phyloP scores from a whole-genome alignment of 208 protist species.

The Acanthamoeba lenticulata region DNA sequence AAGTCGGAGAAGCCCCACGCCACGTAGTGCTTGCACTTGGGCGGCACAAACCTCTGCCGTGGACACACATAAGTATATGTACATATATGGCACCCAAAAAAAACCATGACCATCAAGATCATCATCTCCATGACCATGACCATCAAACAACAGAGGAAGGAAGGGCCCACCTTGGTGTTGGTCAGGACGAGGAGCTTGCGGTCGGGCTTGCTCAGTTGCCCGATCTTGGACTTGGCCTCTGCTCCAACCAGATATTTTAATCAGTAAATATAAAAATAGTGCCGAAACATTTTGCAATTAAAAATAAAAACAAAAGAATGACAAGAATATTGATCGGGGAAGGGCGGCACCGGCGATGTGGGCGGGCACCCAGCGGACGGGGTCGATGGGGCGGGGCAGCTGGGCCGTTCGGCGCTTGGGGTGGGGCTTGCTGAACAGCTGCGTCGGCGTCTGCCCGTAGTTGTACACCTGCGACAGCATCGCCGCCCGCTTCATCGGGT shows the following conservation, averaged over 20 bases:
- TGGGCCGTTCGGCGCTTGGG: background rate
- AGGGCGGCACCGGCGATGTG: slow-evolving; percentile 55
- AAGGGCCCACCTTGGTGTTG: slow-evolving; percentile 35
- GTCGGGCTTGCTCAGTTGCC: slow-evolving; percentile 1
- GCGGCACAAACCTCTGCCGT: background rate
- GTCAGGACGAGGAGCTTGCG: slow-evolving; percentile 39
- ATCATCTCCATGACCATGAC: no score
- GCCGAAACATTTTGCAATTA: no score
- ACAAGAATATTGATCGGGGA: no score
- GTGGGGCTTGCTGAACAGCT: slow-evolving; percentile 81
- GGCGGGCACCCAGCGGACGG: slow-evolving; percentile 5
- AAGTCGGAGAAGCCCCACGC: slow-evolving; percentile 69
- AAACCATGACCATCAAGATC: no score
- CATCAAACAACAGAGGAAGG: no score
- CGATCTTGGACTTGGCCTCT: background rate
- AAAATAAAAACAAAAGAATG: no score
- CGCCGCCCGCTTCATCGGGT: slow-evolving; percentile 77
- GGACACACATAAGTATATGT: no score
- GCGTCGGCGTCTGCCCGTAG: slow-evolving; percentile 85
- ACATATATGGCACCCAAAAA: no score
- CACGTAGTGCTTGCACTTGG: slow-evolving; percentile 55
- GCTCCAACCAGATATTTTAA: no score
- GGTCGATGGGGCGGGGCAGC: background rate
- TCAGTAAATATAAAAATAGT: no score
- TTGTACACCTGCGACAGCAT: slow-evolving; percentile 83